Evolutionary conservation across 2,329 filamentous ascomycete genomes (phyloP).

Genomic region (Cercospora sp.): DNA sequence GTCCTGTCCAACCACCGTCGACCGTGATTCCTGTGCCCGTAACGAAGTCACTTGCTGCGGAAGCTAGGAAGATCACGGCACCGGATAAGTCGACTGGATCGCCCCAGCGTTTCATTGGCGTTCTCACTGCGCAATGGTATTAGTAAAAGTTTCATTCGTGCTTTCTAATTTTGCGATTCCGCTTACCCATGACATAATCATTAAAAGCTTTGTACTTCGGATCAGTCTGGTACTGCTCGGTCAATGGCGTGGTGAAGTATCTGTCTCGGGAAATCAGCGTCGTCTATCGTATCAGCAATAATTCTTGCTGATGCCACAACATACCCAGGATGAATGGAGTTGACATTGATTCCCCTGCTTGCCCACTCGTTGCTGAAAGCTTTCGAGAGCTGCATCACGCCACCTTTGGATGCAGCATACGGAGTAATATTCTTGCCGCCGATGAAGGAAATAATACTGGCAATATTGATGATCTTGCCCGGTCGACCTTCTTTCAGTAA

Average conservation of each 20-base stretch:
- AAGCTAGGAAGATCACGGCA: conserved; percentile 72
- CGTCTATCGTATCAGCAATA: too few species aligned
- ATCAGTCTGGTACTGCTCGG: conserved; percentile 30
- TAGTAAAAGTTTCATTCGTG: too few species aligned
- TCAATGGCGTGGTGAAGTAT: conserved; percentile 30
- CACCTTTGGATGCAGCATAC: conserved; percentile 82
- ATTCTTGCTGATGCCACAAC: neutral
- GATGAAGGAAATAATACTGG: conserved; percentile 30
- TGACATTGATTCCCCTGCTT: conserved; percentile 71
- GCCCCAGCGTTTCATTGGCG: conserved; percentile 82
- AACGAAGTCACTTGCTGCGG: conserved; percentile 72
- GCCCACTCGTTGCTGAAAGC: conserved; percentile 84
- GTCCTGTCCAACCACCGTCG: conserved; percentile 67
- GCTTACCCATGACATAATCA: conserved; percentile 59
- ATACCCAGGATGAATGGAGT: conserved; percentile 75
- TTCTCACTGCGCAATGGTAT: conserved; percentile 57
- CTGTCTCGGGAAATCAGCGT: neutral
- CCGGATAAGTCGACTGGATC: conserved; percentile 83
- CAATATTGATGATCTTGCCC: conserved; percentile 35
- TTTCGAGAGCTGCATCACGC: conserved; percentile 80
- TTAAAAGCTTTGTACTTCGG: conserved; percentile 49
- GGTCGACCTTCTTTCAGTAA: conserved; percentile 26
- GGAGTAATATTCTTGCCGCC: conserved; percentile 71
- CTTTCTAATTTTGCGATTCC: neutral
- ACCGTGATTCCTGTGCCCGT: conserved; percentile 77